phyloP scores from a whole-genome alignment of 2,329 filamentous ascomycete species.

The Thermoascus crustaceus region DNA sequence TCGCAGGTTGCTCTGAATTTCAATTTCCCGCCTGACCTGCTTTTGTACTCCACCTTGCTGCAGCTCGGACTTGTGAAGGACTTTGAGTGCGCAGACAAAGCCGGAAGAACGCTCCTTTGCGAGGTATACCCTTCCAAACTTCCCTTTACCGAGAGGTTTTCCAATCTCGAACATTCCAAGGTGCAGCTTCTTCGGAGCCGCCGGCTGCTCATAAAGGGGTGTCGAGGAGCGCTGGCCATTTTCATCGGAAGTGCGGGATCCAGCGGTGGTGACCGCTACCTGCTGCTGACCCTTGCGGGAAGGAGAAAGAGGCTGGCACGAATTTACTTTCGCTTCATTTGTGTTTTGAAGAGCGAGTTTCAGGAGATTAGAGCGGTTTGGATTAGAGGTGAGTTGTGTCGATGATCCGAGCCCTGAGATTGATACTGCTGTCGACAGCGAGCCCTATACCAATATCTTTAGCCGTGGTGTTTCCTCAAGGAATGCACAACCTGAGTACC shows the following conservation, averaged over 20 bases:
- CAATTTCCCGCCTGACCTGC: slow-evolving; percentile 78
- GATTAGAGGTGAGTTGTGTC: slow-evolving; percentile 37
- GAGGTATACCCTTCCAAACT: slow-evolving; percentile 79
- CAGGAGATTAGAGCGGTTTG: slow-evolving; percentile 69
- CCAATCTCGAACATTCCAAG: slow-evolving; percentile 93
- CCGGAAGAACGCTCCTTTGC: slow-evolving; percentile 69
- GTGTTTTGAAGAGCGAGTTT: slow-evolving; percentile 78
- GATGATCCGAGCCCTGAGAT: slow-evolving; percentile 40
- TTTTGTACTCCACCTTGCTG: slow-evolving; percentile 76
- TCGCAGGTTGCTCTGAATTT: slow-evolving; percentile 79
- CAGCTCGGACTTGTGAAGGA: slow-evolving; percentile 75
- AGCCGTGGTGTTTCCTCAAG: slow-evolving; percentile 8
- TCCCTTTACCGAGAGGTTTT: slow-evolving; percentile 75
- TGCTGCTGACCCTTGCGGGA: slow-evolving; percentile 53
- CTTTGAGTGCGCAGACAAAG: slow-evolving; percentile 81
- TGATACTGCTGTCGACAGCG: slow-evolving; percentile 39
- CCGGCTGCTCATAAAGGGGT: slow-evolving; percentile 50
- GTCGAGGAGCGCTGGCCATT: slow-evolving; percentile 28
- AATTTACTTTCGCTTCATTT: slow-evolving; percentile 52
- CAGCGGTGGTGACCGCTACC: slow-evolving; percentile 17
- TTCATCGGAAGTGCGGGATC: slow-evolving; percentile 41
- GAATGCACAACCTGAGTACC: slow-evolving; percentile 44
- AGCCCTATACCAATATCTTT: slow-evolving; percentile 32
- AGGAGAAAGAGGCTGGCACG: slow-evolving; percentile 48
- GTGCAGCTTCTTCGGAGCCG: slow-evolving; percentile 56